Base-by-base conservation (phyloP, 805 yeast genomes). In the Saccharomycopsis sp. region DNA sequence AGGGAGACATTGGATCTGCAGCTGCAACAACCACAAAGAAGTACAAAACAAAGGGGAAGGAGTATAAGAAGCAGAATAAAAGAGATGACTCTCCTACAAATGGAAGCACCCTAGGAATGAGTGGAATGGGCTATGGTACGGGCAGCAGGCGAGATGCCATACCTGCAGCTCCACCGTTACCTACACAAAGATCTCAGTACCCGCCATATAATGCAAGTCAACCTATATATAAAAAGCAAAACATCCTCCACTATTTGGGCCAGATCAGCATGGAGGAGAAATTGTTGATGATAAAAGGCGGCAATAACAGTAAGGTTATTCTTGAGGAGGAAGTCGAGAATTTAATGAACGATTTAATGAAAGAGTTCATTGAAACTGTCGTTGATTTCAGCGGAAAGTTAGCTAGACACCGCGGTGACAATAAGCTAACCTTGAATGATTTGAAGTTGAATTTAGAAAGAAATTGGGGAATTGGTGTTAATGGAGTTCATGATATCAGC, bases 381-480 rank as follows among this genome's bases (percentile, higher is more conserved):
- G 54, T 61, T 35, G 62, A 56, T 14, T 61, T 61, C 42, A 56
- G 59, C 3, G 47, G 56, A 2, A 61, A 54, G 42, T 41, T 61
- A 41, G 63, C 63, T 12, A 47, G 59, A n/a, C 62, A 61, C 47
- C 17, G 63, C 14, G 53, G 51, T 3, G 55, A 54, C 2, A 56
- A 49, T 14, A 49, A 58, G 23, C 20, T 61, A 12, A 17, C 38
- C 12, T 49, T 58, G 19, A 24, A 24, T 2, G 63, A 61, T 42
- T 54, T 61, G 44, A 61, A 58, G 34, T 47, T 61, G 47, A 61
- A 61, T 49, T 42, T 61, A 23, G 63, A 61, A 29, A 19, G 63
- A 22, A 61, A 61, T 42, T 61, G 63, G 63, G 63, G 63, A 2
- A 58, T 61, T 12, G 8, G 25, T 1, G 62, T 55, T 19, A 56